phyloP scores from a whole-genome alignment of 2,329 filamentous ascomycete genomes.

The Thyridium curvatum region DNA sequence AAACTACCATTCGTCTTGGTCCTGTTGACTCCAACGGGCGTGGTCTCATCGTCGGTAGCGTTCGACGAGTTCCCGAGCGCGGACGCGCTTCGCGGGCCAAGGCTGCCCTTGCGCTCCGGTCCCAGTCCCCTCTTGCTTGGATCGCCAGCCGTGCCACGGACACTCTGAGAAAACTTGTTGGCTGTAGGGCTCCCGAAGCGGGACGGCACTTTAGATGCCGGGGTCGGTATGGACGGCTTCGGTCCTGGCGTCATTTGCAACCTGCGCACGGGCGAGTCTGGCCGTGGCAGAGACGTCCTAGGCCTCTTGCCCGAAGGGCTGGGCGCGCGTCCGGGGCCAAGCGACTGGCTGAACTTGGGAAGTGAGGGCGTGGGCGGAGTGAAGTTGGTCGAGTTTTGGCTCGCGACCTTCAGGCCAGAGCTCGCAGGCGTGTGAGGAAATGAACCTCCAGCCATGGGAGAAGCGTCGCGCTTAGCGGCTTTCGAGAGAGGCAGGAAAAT shows the following conservation, averaged over 20 bases:
- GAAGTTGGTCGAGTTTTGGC: slow-evolving; percentile 52
- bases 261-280: slow-evolving; percentile 77
- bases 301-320: slow-evolving; percentile 64
- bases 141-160: slow-evolving; percentile 55
- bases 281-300: slow-evolving; percentile 74
- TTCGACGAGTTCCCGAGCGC: slow-evolving; percentile 44
- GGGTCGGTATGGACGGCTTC: slow-evolving; percentile 50
- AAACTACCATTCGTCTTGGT: slow-evolving; percentile 47
- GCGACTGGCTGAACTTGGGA: slow-evolving; percentile 81
- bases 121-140: slow-evolving; percentile 49
- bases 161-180: slow-evolving; percentile 57
- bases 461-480: slow-evolving; percentile 61
- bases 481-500: slow-evolving; percentile 90
- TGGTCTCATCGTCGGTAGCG: slow-evolving; percentile 52
- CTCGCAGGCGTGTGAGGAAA: slow-evolving; percentile 64
- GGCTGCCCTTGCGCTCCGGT: slow-evolving; percentile 42
- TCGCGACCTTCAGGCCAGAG: slow-evolving; percentile 46
- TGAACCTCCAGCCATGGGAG: slow-evolving; percentile 39
- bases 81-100: slow-evolving; percentile 53
- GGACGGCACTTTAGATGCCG: slow-evolving; percentile 42
- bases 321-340: slow-evolving; percentile 66
- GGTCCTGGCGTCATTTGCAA: slow-evolving; percentile 56
- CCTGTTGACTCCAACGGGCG: slow-evolving; percentile 44
- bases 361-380: slow-evolving; percentile 60
- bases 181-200: slow-evolving; percentile 59